Evolutionary conservation across 1,284 basidiomycete genomes (phyloP).

Genomic region (Pisolithus thermaeus): DNA sequence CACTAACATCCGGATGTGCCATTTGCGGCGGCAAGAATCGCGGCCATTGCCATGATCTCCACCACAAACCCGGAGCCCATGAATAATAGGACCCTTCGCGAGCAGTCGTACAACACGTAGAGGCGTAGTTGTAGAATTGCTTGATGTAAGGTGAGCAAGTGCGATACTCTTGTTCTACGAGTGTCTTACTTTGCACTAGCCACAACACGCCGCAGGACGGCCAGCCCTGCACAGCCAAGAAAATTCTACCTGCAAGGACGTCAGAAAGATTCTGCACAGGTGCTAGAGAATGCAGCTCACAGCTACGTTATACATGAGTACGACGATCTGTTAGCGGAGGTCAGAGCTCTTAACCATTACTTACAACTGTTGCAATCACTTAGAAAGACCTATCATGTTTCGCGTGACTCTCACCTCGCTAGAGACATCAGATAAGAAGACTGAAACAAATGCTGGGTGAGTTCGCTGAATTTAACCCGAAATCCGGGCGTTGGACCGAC

Average conservation of each 20-base stretch:
- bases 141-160: background rate
- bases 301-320: background rate
- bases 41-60: conserved; percentile 1
- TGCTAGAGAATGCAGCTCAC: background rate
- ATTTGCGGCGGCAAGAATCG: background rate
- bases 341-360: background rate
- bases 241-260: background rate
- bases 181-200: conserved; percentile 1
- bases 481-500: background rate
- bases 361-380: background rate
- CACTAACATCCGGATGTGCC: background rate
- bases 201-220: background rate
- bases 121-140: conserved; percentile 8
- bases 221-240: conserved; percentile 3
- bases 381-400: background rate
- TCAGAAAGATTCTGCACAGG: background rate
- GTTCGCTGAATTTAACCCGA: background rate
- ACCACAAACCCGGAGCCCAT: background rate
- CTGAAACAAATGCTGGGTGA: background rate
- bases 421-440: background rate
- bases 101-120: conserved; percentile 8
- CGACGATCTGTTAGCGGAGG: background rate
- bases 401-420: background rate
- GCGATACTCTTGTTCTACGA: background rate
- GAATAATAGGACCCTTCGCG: background rate